Base-by-base conservation (phyloP, 345 rosid species). In the Murraya paniculata region DNA sequence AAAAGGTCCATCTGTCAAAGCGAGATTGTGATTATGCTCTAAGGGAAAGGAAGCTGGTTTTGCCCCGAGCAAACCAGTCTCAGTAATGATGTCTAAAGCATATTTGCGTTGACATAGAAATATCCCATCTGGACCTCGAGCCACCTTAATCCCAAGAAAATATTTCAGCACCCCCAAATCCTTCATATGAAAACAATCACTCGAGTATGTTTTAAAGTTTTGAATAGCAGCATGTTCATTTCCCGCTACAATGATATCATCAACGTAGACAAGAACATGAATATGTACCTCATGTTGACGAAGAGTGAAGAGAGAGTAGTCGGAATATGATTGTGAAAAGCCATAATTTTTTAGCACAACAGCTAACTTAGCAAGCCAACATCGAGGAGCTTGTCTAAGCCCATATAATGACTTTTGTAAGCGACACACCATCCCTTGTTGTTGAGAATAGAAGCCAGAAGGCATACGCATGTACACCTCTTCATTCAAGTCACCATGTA, bases 11-110 rank as follows among this genome's bases (percentile, higher is more conserved):
- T 27, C 7, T 0, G 21, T 35, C 22, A 70, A 21, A 0, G 66
- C 68, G 9, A 81, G 36, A n/a, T 31, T 57, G 67, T 77, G 78
- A 68, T 81, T 77, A 8, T 72, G 71, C 19, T 81, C 58, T 0
- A 77, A 8, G 0, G 66, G 71, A 6, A 72, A 25, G 28, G 62
- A 35, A 0, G 9, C 13, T 1, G 28, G 75, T 24, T 27, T 71
- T 8, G 68, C 74, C 6, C 81, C 64, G n/a, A 73, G 65, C 9
- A 81, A 64, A 25, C 80, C n/a, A n/a, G n/a, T n/a, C n/a, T n/a
- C 73, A 19, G 16, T 25, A 71, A 81, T 35, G 7, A 81, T 77
- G 33, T 73, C 74, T 24, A 77, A 58, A 0, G 58, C 60, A 19
- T 57, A 57, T 21, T 57, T 4, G 0, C 25, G 9, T n/a, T 57